These are phyloP conservation scores for Phanerochaete sordida DNA, from an alignment of 768 basidiomycete species.

Conservation along the genomic window DNA sequence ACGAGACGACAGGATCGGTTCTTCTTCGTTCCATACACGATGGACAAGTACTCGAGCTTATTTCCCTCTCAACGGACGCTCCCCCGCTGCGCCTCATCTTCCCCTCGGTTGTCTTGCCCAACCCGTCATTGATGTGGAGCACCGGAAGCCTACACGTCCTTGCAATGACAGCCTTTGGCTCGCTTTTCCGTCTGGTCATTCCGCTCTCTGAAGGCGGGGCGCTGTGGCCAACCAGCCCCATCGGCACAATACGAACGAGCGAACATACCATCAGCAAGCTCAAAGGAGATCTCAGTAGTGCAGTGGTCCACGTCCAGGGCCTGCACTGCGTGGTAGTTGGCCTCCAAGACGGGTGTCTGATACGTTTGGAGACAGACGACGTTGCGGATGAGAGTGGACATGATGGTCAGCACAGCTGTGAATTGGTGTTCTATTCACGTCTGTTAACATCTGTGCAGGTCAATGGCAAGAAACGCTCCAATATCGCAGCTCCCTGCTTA, in stretches of 20 bases:
- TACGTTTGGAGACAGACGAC: slow-evolving; percentile 67
- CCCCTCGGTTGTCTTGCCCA: slow-evolving; percentile 61
- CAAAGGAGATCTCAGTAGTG: slow-evolving; percentile 15
- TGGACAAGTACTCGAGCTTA: slow-evolving; percentile 70
- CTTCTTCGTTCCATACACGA: slow-evolving; percentile 73
- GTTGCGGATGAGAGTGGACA: slow-evolving; percentile 44
- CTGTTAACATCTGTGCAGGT: slow-evolving; percentile 36
- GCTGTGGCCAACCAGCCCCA: slow-evolving; percentile 51
- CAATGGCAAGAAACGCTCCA: slow-evolving; percentile 67
- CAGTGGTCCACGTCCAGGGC: slow-evolving; percentile 56
- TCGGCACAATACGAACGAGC: slow-evolving; percentile 52
- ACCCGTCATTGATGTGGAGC: slow-evolving; percentile 54
- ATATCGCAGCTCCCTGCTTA: slow-evolving; percentile 64
- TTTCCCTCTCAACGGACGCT: slow-evolving; percentile 64
- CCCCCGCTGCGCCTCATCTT: slow-evolving; percentile 76
- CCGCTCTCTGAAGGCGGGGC: slow-evolving; percentile 49
- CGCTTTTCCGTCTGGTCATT: slow-evolving; percentile 69
- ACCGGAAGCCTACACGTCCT: slow-evolving; percentile 62
- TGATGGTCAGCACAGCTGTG: slow-evolving; percentile 46
- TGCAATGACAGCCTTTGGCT: slow-evolving; percentile 61
- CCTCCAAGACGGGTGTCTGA: slow-evolving; percentile 55
- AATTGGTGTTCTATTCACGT: background rate
- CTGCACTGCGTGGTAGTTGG: slow-evolving; percentile 63
- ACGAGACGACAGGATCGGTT: slow-evolving; percentile 57
- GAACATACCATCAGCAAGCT: slow-evolving; percentile 58